Conservation (phyloP, 495 filamentous ascomycete species). For the Lasiosphaeria ovina region DNA sequence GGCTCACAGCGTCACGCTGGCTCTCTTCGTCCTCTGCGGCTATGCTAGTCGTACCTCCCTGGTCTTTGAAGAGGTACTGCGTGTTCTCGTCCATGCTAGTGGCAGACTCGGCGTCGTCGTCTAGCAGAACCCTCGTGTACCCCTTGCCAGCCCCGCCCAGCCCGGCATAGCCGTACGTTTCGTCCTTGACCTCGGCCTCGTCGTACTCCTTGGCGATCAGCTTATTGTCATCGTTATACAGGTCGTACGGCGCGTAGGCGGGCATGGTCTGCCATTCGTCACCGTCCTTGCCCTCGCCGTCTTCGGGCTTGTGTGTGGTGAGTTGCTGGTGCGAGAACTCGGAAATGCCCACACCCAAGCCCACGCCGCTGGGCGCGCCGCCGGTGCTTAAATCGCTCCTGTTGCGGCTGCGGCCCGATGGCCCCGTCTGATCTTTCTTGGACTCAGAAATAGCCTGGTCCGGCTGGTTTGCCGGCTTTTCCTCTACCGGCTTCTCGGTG, state of each 20-base stretch:
- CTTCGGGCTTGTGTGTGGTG: conserved; percentile 48
- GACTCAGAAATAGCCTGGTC: conserved; percentile 22
- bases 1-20: conserved; percentile 75
- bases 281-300: conserved; percentile 54
- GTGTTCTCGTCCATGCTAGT: conserved; percentile 98
- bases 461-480: conserved; percentile 18
- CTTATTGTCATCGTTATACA: conserved; percentile 91
- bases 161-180: conserved; percentile 67
- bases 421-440: conserved; percentile 14
- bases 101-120: conserved; percentile 89
- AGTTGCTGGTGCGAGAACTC: conserved; percentile 92
- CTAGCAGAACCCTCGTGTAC: conserved; percentile 88
- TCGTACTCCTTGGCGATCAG: conserved; percentile 76
- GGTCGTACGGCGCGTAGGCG: conserved; percentile 83
- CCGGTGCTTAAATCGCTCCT: conserved; percentile 15
- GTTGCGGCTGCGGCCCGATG: conserved; percentile 28
- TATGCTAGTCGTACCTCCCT: conserved; percentile 55
- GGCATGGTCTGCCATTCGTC: conserved; percentile 91
- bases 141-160: conserved; percentile 88
- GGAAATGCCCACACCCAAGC: conserved; percentile 49
- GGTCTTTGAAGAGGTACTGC: conserved; percentile 83
- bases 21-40: conserved; percentile 71
- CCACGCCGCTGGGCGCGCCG: conserved; percentile 1
- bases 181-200: conserved; percentile 68
- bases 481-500: conserved; percentile 10